These are phyloP conservation scores for Solanum tarijense DNA, from an alignment of 257 asterid genomes.

Conservation along the genomic window DNA sequence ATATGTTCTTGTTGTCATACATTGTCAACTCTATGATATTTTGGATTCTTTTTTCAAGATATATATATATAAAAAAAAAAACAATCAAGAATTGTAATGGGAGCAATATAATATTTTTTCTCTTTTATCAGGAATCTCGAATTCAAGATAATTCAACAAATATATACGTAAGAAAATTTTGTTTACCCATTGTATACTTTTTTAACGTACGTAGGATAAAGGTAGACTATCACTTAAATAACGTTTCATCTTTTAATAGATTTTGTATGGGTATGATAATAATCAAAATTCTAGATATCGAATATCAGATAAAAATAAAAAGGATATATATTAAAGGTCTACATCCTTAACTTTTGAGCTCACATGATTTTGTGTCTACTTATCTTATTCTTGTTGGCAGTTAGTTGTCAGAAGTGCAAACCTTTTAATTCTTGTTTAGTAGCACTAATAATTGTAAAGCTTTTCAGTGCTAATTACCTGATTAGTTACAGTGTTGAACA, in stretches of 20 bases:
- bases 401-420: slow-evolving; percentile 13
- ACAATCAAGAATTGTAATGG: background rate
- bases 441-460: background rate
- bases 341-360: background rate
- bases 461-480: background rate
- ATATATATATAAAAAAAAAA: background rate
- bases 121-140: no score
- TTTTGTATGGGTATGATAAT: background rate
- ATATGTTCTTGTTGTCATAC: slow-evolving; percentile 11
- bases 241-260: background rate
- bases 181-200: no score
- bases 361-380: slow-evolving; percentile 16
- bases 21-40: slow-evolving; percentile 1
- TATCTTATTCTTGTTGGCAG: slow-evolving; percentile 4
- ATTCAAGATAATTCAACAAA: no score
- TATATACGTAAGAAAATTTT: no score
- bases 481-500: background rate
- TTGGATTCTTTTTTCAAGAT: background rate
- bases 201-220: no score
- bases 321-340: background rate
- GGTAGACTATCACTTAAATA: background rate
- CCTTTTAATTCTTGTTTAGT: background rate
- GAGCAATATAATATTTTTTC: background rate
- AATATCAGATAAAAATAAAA: background rate
- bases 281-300: background rate